A percentile compares a stretch with the other conserved stretches of the same genome.
phyloP scores from a whole-genome alignment of 371 early-diverging fungal species.

The Rhizomucor pusillus region DNA sequence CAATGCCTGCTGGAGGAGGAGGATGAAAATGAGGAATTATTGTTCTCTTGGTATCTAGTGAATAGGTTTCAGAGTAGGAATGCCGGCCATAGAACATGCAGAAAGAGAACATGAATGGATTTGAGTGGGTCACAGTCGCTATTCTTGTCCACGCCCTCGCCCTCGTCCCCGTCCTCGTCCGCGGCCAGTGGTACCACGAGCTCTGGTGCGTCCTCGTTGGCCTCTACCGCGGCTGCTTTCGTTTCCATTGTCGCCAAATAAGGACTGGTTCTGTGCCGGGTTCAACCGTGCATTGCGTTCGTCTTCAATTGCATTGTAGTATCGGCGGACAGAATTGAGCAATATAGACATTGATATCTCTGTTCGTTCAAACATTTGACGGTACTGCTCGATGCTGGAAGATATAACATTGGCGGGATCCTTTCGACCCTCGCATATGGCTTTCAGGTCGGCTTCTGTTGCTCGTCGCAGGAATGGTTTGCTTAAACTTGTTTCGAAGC shows the following conservation, averaged over 20 bases:
- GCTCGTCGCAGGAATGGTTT: conserved; percentile 83
- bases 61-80: too few species aligned
- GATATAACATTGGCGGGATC: conserved; percentile 57
- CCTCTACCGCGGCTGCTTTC: background rate
- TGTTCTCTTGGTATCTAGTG: too few species aligned
- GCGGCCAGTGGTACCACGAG: conserved; percentile 10
- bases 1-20: too few species aligned
- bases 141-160: conserved; percentile 7
- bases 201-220: background rate
- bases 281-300: background rate
- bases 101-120: too few species aligned
- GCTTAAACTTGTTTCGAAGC: conserved; percentile 76
- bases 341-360: conserved; percentile 43
- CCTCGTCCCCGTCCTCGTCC: conserved; percentile 10
- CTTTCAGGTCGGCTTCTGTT: conserved; percentile 58
- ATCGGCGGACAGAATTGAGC: conserved; percentile 36
- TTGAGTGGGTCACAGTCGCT: too few species aligned
- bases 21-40: too few species aligned
- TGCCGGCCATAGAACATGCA: too few species aligned
- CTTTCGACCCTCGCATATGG: conserved; percentile 65
- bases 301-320: conserved; percentile 31
- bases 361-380: conserved; percentile 58
- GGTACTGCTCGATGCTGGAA: conserved; percentile 60
- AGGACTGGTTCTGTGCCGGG: background rate
- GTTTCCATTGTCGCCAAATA: conserved; percentile 1